Conservation (phyloP, 2,329 filamentous ascomycete genomes). For the Calonectria ilicicola region DNA sequence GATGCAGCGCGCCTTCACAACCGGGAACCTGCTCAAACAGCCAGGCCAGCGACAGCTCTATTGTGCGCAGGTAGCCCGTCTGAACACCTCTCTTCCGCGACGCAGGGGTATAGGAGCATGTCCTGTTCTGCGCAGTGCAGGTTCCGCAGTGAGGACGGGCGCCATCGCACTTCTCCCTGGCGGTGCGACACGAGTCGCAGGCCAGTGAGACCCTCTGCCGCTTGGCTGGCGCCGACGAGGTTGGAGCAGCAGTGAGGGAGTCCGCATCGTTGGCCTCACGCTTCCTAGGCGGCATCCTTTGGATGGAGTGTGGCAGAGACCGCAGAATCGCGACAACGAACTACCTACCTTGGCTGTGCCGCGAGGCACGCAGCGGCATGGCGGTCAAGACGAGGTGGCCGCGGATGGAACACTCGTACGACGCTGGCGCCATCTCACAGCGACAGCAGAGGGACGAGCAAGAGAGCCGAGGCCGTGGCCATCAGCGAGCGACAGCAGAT, state of each 20-base stretch:
- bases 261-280: conserved; percentile 45
- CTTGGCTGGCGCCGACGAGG: conserved; percentile 55
- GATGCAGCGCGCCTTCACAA: conserved; percentile 68
- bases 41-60: conserved; percentile 77
- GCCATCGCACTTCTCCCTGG: conserved; percentile 80
- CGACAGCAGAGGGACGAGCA: conserved; percentile 17
- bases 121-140: conserved; percentile 71
- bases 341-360: conserved; percentile 41
- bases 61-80: conserved; percentile 81
- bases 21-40: conserved; percentile 72
- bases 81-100: conserved; percentile 83
- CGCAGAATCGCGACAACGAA: conserved; percentile 21
- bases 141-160: conserved; percentile 74
- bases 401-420: conserved; percentile 28
- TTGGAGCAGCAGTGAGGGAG: conserved; percentile 37
- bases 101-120: conserved; percentile 78
- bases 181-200: conserved; percentile 76
- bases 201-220: conserved; percentile 75
- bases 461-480: conserved; percentile 26
- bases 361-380: conserved; percentile 39
- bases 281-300: conserved; percentile 55
- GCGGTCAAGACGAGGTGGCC: conserved; percentile 24
- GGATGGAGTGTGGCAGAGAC: conserved; percentile 20
- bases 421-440: conserved; percentile 39
- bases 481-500: conserved; percentile 27